A percentile compares a stretch with the other conserved stretches of the same genome.
phyloP scores from a whole-genome alignment of 163 green algal genomes.

The Scenedesmus sp. region DNA sequence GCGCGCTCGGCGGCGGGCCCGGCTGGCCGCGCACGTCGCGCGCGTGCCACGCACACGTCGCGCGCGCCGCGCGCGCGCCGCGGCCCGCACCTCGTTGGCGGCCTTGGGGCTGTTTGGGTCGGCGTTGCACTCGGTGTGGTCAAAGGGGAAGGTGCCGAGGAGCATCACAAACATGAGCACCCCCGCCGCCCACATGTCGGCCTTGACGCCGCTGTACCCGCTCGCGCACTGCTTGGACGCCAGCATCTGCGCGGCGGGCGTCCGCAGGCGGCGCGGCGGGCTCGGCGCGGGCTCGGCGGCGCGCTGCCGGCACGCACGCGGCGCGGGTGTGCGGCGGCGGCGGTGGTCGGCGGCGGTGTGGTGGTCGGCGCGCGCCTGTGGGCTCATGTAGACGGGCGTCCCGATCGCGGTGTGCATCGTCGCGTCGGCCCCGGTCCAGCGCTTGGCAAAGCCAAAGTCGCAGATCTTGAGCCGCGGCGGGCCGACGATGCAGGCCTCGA shows the following conservation, averaged over 20 bases:
- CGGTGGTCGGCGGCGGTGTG: neutral
- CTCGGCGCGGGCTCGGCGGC: too few species aligned
- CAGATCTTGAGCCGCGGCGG: constrained; percentile 85
- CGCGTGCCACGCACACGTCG: too few species aligned
- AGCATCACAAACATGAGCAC: constrained; percentile 96
- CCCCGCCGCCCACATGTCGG: constrained; percentile 89
- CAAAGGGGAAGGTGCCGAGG: constrained; percentile 93
- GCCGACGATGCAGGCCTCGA: constrained; percentile 12
- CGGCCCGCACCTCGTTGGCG: constrained; percentile 68
- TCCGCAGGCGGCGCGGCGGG: too few species aligned
- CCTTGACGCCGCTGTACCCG: constrained; percentile 78
- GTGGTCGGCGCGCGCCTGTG: constrained; percentile 44
- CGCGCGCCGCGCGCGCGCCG: too few species aligned
- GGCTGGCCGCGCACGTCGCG: too few species aligned
- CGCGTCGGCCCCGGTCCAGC: constrained; percentile 74
- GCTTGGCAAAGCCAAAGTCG: constrained; percentile 97
- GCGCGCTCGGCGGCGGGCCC: too few species aligned
- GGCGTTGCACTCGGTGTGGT: constrained; percentile 86
- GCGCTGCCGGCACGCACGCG: neutral
- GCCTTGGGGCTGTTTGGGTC: constrained; percentile 90
- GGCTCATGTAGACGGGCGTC: constrained; percentile 94
- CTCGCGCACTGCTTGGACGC: constrained; percentile 64
- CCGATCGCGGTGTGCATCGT: constrained; percentile 93
- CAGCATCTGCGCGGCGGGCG: constrained; percentile 80
- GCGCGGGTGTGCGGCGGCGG: too few species aligned